A percentile compares a stretch with the other conserved stretches of the same genome.
phyloP scores from a whole-genome alignment of 768 basidiomycete species.

The Heimioporus sp. region DNA sequence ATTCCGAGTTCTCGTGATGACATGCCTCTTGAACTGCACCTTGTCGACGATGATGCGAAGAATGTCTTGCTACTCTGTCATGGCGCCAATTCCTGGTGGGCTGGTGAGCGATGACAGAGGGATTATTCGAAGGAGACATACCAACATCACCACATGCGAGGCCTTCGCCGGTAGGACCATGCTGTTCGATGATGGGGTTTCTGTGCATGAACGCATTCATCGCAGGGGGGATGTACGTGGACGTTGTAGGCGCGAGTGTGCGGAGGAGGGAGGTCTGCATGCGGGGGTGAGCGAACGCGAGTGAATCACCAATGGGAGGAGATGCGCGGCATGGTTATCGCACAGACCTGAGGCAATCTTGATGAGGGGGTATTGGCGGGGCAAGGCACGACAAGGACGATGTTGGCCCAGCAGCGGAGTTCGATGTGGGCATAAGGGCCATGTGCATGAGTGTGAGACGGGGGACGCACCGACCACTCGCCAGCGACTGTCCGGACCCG shows the following conservation, averaged over 20 bases:
- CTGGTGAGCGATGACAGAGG: background rate
- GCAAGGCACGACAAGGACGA: constrained; percentile 93
- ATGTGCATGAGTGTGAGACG: background rate
- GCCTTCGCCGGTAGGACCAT: constrained; percentile 89
- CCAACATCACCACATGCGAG: constrained; percentile 94
- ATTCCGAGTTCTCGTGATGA: too few species aligned
- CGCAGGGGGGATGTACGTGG: constrained; percentile 90
- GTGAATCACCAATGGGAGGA: too few species aligned
- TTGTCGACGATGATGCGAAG: constrained; percentile 65
- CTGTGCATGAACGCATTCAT: constrained; percentile 99
- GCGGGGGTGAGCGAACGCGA: too few species aligned
- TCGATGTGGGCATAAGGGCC: constrained; percentile 86
- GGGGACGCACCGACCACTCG: constrained; percentile 78
- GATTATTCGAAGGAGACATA: too few species aligned
- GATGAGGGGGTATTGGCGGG: constrained; percentile 96
- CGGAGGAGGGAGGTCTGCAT: constrained; percentile 75
- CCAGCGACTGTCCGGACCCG: constrained; percentile 87
- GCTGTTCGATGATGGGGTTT: constrained; percentile 86
- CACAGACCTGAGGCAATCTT: constrained; percentile 89
- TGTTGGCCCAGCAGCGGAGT: constrained; percentile 89
- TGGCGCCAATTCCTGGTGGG: constrained; percentile 82
- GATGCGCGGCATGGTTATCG: constrained; percentile 79
- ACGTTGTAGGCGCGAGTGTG: constrained; percentile 78
- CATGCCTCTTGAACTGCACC: too few species aligned
- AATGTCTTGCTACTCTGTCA: constrained; percentile 95